Percentiles rank a stretch among this genome's conserved stretches.
Conservation (phyloP, 1,284 basidiomycete genomes). For the Austroboletus novae-zelandiae region DNA sequence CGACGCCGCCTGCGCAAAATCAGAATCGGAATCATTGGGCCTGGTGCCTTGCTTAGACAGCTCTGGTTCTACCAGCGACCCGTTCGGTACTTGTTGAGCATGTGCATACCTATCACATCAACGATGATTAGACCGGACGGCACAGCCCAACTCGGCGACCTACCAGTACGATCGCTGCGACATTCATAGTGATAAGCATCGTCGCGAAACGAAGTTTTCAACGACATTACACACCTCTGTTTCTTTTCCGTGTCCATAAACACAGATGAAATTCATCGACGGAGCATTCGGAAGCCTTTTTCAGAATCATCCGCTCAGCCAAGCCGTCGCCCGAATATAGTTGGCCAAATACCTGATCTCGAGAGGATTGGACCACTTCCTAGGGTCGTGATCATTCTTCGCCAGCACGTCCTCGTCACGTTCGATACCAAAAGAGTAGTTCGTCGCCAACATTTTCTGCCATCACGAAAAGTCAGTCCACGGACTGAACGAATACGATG, state of each 20-base stretch:
- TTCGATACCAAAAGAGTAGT: slow-evolving; percentile 95
- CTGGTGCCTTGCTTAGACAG: slow-evolving; percentile 31
- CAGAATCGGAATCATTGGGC: slow-evolving; percentile 43
- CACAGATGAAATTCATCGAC: slow-evolving; percentile 90
- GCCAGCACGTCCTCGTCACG: slow-evolving; percentile 64
- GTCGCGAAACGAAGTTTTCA: background rate
- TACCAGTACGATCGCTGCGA: slow-evolving; percentile 77
- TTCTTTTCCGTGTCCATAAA: slow-evolving; percentile 96
- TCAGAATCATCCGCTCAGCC: background rate
- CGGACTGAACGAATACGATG: background rate
- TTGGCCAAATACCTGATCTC: slow-evolving; percentile 64
- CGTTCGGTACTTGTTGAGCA: slow-evolving; percentile 69
- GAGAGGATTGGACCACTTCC: slow-evolving; percentile 94
- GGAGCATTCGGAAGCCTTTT: slow-evolving; percentile 86
- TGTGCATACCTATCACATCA: slow-evolving; percentile 59
- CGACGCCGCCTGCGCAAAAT: slow-evolving; percentile 23
- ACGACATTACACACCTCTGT: slow-evolving; percentile 68
- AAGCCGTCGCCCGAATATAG: background rate
- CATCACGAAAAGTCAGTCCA: slow-evolving; percentile 1
- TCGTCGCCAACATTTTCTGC: slow-evolving; percentile 85
- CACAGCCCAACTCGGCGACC: background rate
- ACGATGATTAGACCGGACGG: slow-evolving; percentile 1
- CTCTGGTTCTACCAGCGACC: slow-evolving; percentile 47
- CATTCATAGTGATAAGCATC: background rate
- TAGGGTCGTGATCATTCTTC: slow-evolving; percentile 68